Evolutionary conservation across 352 stramenopile species (phyloP).

Genomic region (Elongisporangium senticosum): DNA sequence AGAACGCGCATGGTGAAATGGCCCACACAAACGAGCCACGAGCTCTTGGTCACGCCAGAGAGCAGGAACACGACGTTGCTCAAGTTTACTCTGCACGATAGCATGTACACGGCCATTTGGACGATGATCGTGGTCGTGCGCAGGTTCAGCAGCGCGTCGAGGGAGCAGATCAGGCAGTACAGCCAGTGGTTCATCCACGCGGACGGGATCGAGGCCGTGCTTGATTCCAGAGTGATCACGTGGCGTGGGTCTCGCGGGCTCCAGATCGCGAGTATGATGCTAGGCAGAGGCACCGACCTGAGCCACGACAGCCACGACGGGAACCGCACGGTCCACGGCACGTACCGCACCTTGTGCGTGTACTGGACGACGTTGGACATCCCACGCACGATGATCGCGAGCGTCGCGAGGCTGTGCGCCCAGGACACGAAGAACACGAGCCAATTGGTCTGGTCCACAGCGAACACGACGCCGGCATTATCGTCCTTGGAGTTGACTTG

Average conservation of each 20-base stretch:
- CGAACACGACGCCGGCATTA: slow-evolving; percentile 32
- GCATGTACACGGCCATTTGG: slow-evolving; percentile 51
- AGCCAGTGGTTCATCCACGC: slow-evolving; percentile 72
- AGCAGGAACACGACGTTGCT: slow-evolving; percentile 58
- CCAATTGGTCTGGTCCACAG: slow-evolving; percentile 38
- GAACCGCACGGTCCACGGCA: slow-evolving; percentile 35
- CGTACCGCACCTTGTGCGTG: slow-evolving; percentile 26
- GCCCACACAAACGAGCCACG: slow-evolving; percentile 53
- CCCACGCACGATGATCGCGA: slow-evolving; percentile 42
- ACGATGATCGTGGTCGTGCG: slow-evolving; percentile 40
- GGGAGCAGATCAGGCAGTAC: slow-evolving; percentile 50
- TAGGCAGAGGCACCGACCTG: background rate
- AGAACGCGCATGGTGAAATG: slow-evolving; percentile 26
- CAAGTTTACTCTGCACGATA: slow-evolving; percentile 35
- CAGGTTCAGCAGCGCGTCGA: slow-evolving; percentile 39
- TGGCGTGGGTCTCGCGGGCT: background rate
- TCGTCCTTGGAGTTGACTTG: slow-evolving; percentile 32
- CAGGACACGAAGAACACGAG: slow-evolving; percentile 27
- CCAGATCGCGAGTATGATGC: background rate
- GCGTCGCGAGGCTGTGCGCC: slow-evolving; percentile 40
- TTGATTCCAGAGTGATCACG: background rate
- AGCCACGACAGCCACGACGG: background rate
- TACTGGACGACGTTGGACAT: slow-evolving; percentile 42
- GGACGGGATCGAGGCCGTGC: background rate
- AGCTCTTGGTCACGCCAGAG: slow-evolving; percentile 37